Percentiles rank a stretch among this genome's conserved stretches.
Conservation (phyloP, 106 monocot species). For the Amphibolis antarctica region DNA sequence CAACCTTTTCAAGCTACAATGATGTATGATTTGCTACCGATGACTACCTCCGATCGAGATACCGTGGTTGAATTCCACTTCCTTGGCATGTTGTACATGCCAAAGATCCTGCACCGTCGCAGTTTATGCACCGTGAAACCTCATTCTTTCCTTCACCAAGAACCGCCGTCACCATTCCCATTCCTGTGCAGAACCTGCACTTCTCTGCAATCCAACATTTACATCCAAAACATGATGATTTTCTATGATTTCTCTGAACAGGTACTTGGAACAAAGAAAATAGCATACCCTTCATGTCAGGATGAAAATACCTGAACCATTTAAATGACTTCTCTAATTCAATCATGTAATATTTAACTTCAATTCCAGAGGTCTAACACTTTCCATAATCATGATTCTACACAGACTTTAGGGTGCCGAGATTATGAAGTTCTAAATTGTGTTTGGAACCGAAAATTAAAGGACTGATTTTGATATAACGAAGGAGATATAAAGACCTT, state of each 20-base stretch:
- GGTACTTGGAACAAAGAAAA: neutral
- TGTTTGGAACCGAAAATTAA: no score
- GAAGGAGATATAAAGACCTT: no score
- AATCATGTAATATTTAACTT: no score
- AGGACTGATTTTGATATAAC: no score
- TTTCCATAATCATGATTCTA: no score
- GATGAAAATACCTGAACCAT: no score
- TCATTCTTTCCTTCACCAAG: slow-evolving; percentile 72
- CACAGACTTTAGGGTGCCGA: no score
- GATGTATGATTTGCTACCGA: neutral
- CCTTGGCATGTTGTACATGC: slow-evolving; percentile 97
- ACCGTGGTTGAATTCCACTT: slow-evolving; percentile 81
- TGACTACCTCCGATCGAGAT: slow-evolving; percentile 75
- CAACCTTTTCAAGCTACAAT: neutral
- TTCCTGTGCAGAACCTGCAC: slow-evolving; percentile 77
- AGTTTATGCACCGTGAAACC: slow-evolving; percentile 74
- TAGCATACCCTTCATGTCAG: neutral
- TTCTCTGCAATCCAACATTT: slow-evolving; percentile 35
- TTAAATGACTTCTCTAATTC: no score
- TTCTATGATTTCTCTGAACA: neutral
- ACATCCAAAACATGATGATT: neutral
- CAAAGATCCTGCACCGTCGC: slow-evolving; percentile 69
- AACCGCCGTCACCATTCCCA: slow-evolving; percentile 57
- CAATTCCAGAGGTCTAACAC: no score
- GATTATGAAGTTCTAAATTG: no score